Evolutionary conservation across 2,329 filamentous ascomycete species (phyloP).

Genomic region (Ceratocystis lukuohia): DNA sequence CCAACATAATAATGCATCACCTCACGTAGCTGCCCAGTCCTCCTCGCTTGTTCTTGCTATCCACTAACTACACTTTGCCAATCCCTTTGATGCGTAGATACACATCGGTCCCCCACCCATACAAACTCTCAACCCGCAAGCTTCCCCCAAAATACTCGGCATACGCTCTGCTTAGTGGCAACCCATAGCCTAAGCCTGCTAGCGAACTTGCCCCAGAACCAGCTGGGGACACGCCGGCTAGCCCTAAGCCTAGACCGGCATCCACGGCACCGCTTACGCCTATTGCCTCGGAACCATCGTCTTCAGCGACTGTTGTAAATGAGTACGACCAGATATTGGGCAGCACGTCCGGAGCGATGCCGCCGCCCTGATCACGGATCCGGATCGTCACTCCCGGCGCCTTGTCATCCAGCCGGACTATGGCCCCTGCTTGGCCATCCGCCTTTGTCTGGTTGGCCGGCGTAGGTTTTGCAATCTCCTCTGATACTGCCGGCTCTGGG

Average conservation of each 20-base stretch:
- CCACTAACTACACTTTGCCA: slow-evolving; percentile 32
- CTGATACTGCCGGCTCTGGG: slow-evolving; percentile 36
- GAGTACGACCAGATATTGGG: slow-evolving; percentile 93
- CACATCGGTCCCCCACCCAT: slow-evolving; percentile 75
- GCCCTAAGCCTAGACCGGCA: slow-evolving; percentile 53
- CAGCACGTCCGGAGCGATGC: slow-evolving; percentile 71
- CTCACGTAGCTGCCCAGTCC: no score
- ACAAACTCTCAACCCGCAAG: slow-evolving; percentile 86
- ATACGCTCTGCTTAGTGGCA: slow-evolving; percentile 83
- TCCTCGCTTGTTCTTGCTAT: neutral
- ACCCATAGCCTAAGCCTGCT: slow-evolving; percentile 81
- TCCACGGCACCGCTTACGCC: slow-evolving; percentile 32
- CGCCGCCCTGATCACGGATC: slow-evolving; percentile 88
- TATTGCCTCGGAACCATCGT: slow-evolving; percentile 24
- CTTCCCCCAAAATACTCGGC: slow-evolving; percentile 97
- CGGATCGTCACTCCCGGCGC: slow-evolving; percentile 84
- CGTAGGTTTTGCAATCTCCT: no score
- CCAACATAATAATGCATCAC: no score
- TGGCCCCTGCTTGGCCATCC: slow-evolving; percentile 25
- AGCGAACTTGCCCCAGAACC: slow-evolving; percentile 69
- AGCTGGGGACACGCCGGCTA: neutral
- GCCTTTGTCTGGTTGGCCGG: no score
- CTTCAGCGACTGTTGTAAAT: slow-evolving; percentile 81
- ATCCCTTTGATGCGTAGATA: slow-evolving; percentile 53
- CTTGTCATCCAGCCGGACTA: slow-evolving; percentile 47